Evolutionary conservation across 345 rosid species (phyloP).

Genomic region (Erucastrum elatum): DNA sequence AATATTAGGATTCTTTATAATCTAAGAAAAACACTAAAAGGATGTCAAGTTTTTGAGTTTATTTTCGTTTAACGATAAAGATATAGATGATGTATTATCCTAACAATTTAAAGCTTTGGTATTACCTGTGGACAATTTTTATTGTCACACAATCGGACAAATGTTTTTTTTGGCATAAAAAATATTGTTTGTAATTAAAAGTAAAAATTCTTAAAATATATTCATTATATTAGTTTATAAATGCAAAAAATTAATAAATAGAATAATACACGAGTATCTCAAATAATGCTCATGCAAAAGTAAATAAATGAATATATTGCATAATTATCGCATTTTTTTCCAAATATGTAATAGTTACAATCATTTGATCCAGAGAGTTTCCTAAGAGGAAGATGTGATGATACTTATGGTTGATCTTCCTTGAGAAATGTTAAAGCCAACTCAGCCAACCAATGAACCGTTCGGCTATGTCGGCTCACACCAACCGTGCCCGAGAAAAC

Average conservation of each 20-base stretch:
- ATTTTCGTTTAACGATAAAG: not conserved
- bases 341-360: not conserved
- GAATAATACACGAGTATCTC: not conserved
- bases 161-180: not conserved
- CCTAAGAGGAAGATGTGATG: not conserved
- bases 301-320: not conserved
- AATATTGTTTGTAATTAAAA: not conserved
- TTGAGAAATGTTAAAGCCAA: conserved; percentile 50
- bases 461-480: conserved; percentile 58
- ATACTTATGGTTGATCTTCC: conserved; percentile 10
- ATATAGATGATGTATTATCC: not conserved
- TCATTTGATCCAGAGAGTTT: not conserved
- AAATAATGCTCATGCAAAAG: not conserved
- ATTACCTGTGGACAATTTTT: not conserved
- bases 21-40: not conserved
- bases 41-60: not conserved
- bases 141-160: not conserved
- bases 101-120: not conserved
- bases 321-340: not conserved
- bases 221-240: not conserved
- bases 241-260: not conserved
- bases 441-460: conserved; percentile 66
- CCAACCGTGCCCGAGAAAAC: conserved; percentile 79
- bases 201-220: not conserved
- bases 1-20: not conserved